phyloP scores from a whole-genome alignment of 306 rosid species.

The Astragalus membranaceus region DNA sequence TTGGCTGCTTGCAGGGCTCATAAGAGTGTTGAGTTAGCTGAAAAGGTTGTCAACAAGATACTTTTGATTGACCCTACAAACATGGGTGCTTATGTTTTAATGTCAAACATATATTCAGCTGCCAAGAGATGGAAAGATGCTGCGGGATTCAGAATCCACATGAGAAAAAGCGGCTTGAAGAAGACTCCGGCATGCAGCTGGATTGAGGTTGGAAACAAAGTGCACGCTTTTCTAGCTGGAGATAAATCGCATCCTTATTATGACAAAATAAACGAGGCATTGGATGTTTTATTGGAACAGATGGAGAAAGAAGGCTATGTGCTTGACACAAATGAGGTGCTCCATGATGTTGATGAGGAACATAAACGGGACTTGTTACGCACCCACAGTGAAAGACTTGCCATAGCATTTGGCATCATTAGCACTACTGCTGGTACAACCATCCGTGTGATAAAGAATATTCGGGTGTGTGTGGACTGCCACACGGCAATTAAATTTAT shows the following conservation, averaged over 20 bases:
- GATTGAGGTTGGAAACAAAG: conserved; percentile 68
- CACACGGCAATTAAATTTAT: conserved; percentile 71
- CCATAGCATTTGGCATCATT: conserved; percentile 79
- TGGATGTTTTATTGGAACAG: conserved; percentile 55
- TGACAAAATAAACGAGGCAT: conserved; percentile 49
- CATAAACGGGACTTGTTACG: conserved; percentile 49
- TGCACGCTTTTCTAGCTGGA: conserved; percentile 71
- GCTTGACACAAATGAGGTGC: conserved; percentile 56
- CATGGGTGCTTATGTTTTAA: conserved; percentile 56
- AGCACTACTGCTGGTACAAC: conserved; percentile 71
- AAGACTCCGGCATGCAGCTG: conserved; percentile 90
- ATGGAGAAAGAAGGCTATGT: conserved; percentile 75
- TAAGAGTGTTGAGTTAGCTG: conserved; percentile 72
- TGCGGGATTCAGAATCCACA: conserved; percentile 48
- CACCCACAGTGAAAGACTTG: conserved; percentile 83
- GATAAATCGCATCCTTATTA: conserved; percentile 71
- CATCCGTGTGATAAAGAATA: conserved; percentile 71
- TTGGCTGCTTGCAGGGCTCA: conserved; percentile 86
- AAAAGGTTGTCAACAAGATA: conserved; percentile 58
- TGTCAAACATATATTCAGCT: conserved; percentile 71
- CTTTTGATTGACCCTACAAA: conserved; percentile 56
- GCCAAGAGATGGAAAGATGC: conserved; percentile 80
- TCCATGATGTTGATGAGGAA: conserved; percentile 76
- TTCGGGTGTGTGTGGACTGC: conserved; percentile 69
- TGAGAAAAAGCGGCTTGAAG: conserved; percentile 61